These are phyloP conservation scores for Oryza longistaminata DNA, from an alignment of 176 grass and related monocot species.

Conservation along the genomic window DNA sequence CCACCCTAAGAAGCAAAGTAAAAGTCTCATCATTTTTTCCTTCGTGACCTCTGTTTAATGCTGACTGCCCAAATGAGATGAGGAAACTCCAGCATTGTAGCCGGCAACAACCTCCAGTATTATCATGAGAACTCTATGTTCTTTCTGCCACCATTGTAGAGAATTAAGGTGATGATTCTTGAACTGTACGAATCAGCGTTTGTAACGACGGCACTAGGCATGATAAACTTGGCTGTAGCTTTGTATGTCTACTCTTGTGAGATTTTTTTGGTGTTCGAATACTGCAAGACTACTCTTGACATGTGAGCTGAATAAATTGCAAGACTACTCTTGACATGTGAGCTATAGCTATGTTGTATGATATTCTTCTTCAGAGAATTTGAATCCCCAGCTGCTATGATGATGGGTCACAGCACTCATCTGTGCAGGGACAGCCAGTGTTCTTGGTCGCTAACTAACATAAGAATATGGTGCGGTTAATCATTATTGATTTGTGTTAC, in stretches of 20 bases:
- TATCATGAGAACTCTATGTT: neutral
- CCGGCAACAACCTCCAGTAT: neutral
- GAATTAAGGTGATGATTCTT: neutral
- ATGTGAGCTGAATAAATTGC: constrained; percentile 41
- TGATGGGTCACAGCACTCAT: neutral
- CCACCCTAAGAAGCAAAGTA: neutral
- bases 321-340: neutral
- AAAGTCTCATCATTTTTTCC: neutral
- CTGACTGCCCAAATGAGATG: neutral
- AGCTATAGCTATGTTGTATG: neutral
- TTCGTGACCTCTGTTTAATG: neutral
- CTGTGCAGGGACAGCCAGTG: neutral
- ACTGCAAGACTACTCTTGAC: too few relatives aligned
- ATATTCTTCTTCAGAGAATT: neutral
- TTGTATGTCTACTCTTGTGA: neutral
- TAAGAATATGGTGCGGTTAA: neutral
- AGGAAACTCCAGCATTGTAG: neutral
- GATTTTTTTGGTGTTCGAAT: neutral
- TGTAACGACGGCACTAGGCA: neutral
- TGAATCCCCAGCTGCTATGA: neutral
- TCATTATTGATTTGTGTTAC: neutral
- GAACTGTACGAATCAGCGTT: constrained; percentile 5
- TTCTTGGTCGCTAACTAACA: neutral
- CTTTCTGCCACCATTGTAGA: neutral
- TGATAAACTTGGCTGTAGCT: neutral